Conservation (phyloP, 1,139 yeast species). For the Kodamaea fungicola region DNA sequence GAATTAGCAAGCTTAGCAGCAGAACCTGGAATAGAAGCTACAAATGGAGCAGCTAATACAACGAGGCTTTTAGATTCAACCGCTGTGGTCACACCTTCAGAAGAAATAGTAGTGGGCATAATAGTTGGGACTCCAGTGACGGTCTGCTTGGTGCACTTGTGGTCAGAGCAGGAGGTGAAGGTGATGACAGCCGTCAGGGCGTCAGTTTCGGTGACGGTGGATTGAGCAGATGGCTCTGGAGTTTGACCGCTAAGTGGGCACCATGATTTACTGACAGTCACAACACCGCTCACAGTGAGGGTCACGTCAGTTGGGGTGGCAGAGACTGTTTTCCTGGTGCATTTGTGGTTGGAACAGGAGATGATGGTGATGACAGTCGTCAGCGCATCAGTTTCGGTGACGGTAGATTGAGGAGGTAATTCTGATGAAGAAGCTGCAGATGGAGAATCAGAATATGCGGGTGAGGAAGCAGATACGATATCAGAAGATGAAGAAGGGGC, state of each 20-base stretch:
- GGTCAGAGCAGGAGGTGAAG: conserved; percentile 24
- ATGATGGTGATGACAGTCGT: conserved; percentile 39
- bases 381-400: conserved; percentile 16
- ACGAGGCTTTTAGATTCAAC: too few species aligned
- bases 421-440: conserved; percentile 3
- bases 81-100: too few species aligned
- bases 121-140: conserved; percentile 41
- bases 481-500: conserved; percentile 2
- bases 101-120: conserved; percentile 10
- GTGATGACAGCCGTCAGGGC: conserved; percentile 17
- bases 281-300: conserved; percentile 28
- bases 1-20: too few species aligned
- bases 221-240: not conserved
- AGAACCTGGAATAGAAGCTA: too few species aligned
- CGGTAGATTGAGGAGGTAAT: not conserved
- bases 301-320: conserved; percentile 42
- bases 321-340: conserved; percentile 27
- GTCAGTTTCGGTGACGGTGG: not conserved
- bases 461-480: too few species aligned
- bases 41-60: too few species aligned
- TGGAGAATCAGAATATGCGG: conserved; percentile 1
- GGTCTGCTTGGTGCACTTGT: conserved; percentile 19
- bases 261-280: conserved; percentile 14
- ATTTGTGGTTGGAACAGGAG: conserved; percentile 34
- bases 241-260: conserved; percentile 9